A percentile compares a stretch with the other conserved stretches of the same genome.
Conservation (phyloP, 75 land plant species). For the Sequoiadendron giganteum region DNA sequence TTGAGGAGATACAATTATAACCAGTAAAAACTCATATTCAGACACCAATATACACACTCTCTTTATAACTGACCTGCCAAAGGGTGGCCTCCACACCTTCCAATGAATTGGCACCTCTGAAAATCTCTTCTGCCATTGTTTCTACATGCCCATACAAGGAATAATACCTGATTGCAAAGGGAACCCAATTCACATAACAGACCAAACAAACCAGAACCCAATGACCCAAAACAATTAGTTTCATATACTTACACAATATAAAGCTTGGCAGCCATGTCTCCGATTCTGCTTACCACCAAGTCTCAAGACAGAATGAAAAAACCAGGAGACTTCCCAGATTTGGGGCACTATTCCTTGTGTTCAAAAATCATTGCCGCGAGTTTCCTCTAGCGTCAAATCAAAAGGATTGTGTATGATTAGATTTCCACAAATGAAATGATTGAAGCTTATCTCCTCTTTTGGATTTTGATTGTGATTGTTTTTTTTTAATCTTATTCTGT, state of each 20-base stretch:
- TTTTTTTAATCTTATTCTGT: no score
- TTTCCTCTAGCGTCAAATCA: not conserved
- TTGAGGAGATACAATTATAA: no score
- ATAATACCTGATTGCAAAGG: constrained; percentile 37
- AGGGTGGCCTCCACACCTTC: constrained; percentile 58
- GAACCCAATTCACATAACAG: not conserved
- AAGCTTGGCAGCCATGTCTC: not conserved
- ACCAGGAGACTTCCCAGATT: not conserved
- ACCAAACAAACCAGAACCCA: not conserved
- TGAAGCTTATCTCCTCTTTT: no score
- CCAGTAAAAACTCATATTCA: not conserved
- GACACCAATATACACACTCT: not conserved
- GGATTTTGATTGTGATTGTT: no score
- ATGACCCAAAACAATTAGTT: not conserved
- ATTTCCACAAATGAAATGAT: not conserved
- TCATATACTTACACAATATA: not conserved
- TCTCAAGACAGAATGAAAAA: not conserved
- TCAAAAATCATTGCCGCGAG: not conserved
- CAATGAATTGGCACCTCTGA: constrained; percentile 51
- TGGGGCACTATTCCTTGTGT: not conserved
- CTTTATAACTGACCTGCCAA: constrained; percentile 38
- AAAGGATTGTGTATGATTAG: not conserved
- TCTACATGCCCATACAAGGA: constrained; percentile 64
- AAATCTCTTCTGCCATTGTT: constrained; percentile 50
- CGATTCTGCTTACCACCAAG: not conserved